A percentile compares a stretch with the other conserved stretches of the same genome.
Conservation (phyloP, 257 asterid genomes). For the Scutellaria baicalensis region DNA sequence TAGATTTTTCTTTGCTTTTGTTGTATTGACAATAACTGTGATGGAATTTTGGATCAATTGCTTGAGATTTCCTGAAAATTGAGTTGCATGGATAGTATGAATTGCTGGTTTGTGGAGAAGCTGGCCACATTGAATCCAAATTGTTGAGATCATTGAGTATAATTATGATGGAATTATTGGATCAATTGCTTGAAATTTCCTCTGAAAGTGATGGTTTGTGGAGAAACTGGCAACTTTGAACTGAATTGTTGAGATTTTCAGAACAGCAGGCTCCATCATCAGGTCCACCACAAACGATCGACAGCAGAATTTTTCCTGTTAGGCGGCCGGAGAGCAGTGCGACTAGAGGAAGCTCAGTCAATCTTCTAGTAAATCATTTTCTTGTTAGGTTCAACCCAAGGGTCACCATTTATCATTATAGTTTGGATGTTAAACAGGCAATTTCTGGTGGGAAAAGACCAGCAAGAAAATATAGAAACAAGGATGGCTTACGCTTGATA, state of each 20-base stretch:
- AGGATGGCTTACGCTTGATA: slow-evolving; percentile 29
- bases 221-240: slow-evolving; percentile 7
- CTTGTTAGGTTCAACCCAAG: slow-evolving; percentile 44
- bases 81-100: neutral
- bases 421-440: slow-evolving; percentile 37
- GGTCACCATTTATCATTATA: slow-evolving; percentile 45
- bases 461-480: slow-evolving; percentile 22
- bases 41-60: neutral
- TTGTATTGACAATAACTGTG: neutral
- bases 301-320: slow-evolving; percentile 21
- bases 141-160: too few species aligned
- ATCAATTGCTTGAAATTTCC: neutral
- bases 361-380: slow-evolving; percentile 53
- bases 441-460: slow-evolving; percentile 28
- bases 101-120: too few species aligned
- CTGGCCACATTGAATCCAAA: too few species aligned
- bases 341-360: slow-evolving; percentile 19
- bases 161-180: neutral
- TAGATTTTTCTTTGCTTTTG: neutral
- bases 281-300: neutral
- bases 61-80: neutral
- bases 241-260: slow-evolving; percentile 5
- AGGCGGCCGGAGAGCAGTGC: slow-evolving; percentile 29
- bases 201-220: neutral
- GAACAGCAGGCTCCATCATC: slow-evolving; percentile 4